These are phyloP conservation scores for Lipomyces kockii DNA, from an alignment of 805 yeast genomes.

Conservation along the genomic window DNA sequence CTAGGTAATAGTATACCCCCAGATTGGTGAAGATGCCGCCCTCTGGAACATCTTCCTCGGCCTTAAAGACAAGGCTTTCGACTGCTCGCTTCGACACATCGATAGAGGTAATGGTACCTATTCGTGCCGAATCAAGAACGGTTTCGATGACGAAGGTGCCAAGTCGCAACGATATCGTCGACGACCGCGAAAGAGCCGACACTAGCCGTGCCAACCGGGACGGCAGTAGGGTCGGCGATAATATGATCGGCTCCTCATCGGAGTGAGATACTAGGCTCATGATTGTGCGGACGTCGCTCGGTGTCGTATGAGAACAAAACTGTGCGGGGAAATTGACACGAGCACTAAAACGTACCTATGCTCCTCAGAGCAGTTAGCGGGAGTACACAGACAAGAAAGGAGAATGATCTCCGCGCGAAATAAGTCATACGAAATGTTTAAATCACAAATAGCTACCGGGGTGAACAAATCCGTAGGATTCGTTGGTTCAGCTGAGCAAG, in stretches of 20 bases:
- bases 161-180: constrained; percentile 41
- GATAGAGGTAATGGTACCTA: constrained; percentile 40
- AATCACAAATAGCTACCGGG: background rate
- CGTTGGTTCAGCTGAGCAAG: background rate
- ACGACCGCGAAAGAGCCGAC: constrained; percentile 40
- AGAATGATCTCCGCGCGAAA: background rate
- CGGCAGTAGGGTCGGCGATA: constrained; percentile 40
- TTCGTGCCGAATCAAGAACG: constrained; percentile 39
- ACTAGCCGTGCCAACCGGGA: constrained; percentile 39
- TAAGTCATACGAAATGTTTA: background rate
- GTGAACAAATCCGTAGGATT: background rate
- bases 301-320: background rate
- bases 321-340: background rate
- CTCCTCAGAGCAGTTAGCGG: background rate
- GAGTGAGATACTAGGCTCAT: constrained; percentile 3
- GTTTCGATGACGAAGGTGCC: constrained; percentile 42
- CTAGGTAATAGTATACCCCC: constrained; percentile 25
- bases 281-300: background rate
- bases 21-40: constrained; percentile 38
- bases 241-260: background rate
- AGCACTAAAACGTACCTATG: background rate
- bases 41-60: constrained; percentile 43
- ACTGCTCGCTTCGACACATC: constrained; percentile 41
- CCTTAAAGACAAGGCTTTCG: constrained; percentile 41
- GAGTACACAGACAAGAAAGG: background rate